Evolutionary conservation across 371 early-diverging fungal genomes (phyloP), one percentile per base, ranked within the genome.

Genomic region (Apophysomyces sp.): DNA sequence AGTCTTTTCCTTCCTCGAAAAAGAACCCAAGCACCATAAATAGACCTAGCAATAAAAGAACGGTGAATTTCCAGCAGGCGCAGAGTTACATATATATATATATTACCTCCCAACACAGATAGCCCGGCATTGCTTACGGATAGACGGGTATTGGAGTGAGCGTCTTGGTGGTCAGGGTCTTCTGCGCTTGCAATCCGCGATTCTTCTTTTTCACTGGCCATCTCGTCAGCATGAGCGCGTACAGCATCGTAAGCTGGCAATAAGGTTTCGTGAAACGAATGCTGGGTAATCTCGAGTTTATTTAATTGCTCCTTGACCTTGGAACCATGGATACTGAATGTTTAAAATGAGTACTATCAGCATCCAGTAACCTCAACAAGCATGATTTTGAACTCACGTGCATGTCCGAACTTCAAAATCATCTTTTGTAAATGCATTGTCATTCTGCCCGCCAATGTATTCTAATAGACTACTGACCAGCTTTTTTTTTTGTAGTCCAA

Each of bases 321-420:
- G 24, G 26, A 27, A 9, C 81, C 77, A 7, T 81, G 49, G 1
- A 21, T 11, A 7, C 49, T 44, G 24, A 3, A 21, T 44, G 4
- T 44, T 69, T 75, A 74, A 82, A n/a, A n/a, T n/a, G n/a, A n/a
- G n/a, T n/a, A n/a, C n/a, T n/a, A n/a, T n/a, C n/a, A n/a, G n/a
- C n/a, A n/a, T n/a, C n/a, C n/a, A n/a, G n/a, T n/a, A n/a, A n/a
- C n/a, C n/a, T n/a, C n/a, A n/a, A n/a, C n/a, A n/a, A n/a, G n/a
- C n/a, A n/a, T n/a, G n/a, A n/a, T n/a, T n/a, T n/a, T n/a, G n/a
- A n/a, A n/a, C 71, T 64, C 73, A 84, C 84, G 79, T 52, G 28
- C 67, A 65, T 6, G 65, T 65, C 9, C 76, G 68, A 21, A 67
- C 57, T 41, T 82, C 83, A 49, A 76, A 81, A 34, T 75, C 75